Base-by-base conservation (phyloP, 305 asterid species). In the Vinca major region DNA sequence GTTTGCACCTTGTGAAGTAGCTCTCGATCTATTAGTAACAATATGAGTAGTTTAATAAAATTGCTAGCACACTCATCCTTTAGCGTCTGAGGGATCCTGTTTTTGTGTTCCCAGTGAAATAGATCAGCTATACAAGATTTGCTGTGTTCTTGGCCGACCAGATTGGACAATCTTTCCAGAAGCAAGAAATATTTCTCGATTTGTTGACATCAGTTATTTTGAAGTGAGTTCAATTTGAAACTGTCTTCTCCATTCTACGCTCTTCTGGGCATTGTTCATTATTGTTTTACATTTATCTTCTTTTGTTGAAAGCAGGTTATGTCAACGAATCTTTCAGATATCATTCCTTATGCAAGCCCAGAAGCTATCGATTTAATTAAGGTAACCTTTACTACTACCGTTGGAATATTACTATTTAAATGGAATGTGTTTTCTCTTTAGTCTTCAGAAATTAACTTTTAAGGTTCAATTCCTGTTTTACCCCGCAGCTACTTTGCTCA, bases 41-140 rank as follows among this genome's bases (percentile, higher is more conserved):
- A 21, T 19, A 14, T 56, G 4, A 37, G 44, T 71, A 7, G 50
- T 45, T 66, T 44, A 56, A 45, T 17, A 54, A 19, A 49, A 45
- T 61, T 62, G 57, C 62, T 57, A 67, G 41, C 57, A 60, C 72
- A 75, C 72, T 49, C 26, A 72, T 55, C 21, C 53, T 36, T 47
- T 51, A 33, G 53, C 49, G 19, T 48, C 26, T 49, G 2, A 45
- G 41, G 20, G 9, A 20, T 60, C 19, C 26, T 39, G 26, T 39
- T 39, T 61, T 17, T 61, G 48, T 66, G 63, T 79, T 73, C 50
- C 52, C 91, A 93, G 97, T 83, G 99, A 89, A 84, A 82, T 90
- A 49, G 97, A 93, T 80, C 97, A 93, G 81, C 73, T 93, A 67
- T 86, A 87, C 89, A 93, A 93, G 88, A 90, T 89, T 74, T 87